These are phyloP conservation scores for Morella rubra DNA, from an alignment of 306 rosid species.

Conservation along the genomic window DNA sequence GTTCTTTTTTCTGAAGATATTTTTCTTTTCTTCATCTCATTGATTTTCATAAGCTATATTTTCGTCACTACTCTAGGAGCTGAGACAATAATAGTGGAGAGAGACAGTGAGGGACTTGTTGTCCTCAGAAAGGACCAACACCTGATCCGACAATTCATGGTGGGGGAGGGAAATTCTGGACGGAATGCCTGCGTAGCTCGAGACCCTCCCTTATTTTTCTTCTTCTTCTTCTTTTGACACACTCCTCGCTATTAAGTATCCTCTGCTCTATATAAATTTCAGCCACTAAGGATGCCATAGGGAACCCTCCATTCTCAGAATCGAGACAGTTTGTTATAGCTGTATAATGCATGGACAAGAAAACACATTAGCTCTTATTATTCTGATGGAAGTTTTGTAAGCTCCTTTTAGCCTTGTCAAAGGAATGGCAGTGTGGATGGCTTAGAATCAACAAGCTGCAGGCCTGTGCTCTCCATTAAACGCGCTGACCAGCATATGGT, in stretches of 20 bases:
- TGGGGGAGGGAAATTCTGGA: slow-evolving; percentile 60
- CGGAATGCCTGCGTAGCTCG: slow-evolving; percentile 65
- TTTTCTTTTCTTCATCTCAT: background rate
- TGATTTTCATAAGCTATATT: background rate
- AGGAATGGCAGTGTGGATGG: background rate
- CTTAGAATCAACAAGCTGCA: background rate
- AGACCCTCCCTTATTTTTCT: slow-evolving; percentile 39
- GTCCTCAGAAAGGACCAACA: slow-evolving; percentile 38
- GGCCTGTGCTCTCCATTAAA: background rate
- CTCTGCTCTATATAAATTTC: slow-evolving; percentile 26
- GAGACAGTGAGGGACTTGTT: slow-evolving; percentile 12
- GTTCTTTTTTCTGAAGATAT: background rate
- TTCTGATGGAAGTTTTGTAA: background rate
- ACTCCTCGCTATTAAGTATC: slow-evolving; percentile 40
- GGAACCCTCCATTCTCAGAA: slow-evolving; percentile 29
- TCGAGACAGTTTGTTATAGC: slow-evolving; percentile 24
- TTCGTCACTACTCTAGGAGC: background rate
- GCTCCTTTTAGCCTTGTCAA: background rate
- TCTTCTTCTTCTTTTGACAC: slow-evolving; percentile 35
- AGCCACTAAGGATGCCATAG: slow-evolving; percentile 25
- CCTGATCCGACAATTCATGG: slow-evolving; percentile 68
- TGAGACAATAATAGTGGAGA: background rate
- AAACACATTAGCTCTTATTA: background rate
- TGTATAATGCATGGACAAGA: background rate
- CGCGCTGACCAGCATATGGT: background rate